phyloP scores from a whole-genome alignment of 148 eudicot species.

The Amaranthus cruentus region DNA sequence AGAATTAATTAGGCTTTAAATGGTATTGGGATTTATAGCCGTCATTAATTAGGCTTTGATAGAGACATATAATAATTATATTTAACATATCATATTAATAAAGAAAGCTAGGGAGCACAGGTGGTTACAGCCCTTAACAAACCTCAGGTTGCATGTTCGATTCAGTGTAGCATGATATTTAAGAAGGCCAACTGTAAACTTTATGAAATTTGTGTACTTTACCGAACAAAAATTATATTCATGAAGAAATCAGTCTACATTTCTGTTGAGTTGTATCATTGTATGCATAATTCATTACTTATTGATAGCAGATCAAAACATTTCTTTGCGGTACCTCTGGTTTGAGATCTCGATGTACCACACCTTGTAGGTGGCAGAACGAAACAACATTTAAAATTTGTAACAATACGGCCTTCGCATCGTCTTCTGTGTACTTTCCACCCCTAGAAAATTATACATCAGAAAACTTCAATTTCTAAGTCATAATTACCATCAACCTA shows the following conservation, averaged over 20 bases:
- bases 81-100: no score
- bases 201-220: not conserved
- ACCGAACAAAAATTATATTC: not conserved
- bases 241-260: not conserved
- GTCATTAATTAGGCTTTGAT: no score
- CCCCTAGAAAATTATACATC: constrained; percentile 48
- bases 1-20: no score
- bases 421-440: constrained; percentile 90
- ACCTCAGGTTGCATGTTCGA: no score
- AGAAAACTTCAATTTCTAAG: constrained; percentile 6
- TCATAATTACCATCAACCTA: not conserved
- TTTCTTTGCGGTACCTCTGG: constrained; percentile 61
- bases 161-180: no score
- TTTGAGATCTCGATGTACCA: constrained; percentile 95
- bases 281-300: not conserved
- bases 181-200: not conserved
- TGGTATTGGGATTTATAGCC: no score
- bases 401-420: constrained; percentile 72
- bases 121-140: not conserved
- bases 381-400: constrained; percentile 83
- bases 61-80: no score
- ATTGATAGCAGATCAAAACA: not conserved
- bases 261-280: not conserved
- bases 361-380: constrained; percentile 96
- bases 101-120: not conserved